Percentiles rank a stretch among this genome's conserved stretches.
Evolutionary conservation across 306 rosid genomes (phyloP).

Genomic region (Cucurbita maxima): DNA sequence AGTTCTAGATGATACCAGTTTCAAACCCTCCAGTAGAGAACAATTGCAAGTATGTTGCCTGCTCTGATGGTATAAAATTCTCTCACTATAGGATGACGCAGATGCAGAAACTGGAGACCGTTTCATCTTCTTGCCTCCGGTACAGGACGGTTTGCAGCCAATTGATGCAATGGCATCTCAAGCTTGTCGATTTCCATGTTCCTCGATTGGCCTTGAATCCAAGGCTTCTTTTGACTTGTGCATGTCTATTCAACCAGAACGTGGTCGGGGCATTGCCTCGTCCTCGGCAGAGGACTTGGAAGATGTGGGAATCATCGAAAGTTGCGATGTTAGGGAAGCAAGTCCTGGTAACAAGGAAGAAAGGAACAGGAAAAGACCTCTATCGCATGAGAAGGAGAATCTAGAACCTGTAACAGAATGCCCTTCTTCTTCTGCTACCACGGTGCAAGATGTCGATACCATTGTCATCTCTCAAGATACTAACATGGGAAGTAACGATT

Average conservation of each 20-base stretch:
- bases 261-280: slow-evolving; percentile 12
- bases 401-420: slow-evolving; percentile 6
- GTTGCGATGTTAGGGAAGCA: slow-evolving; percentile 20
- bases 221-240: slow-evolving; percentile 22
- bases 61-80: not conserved
- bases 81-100: slow-evolving; percentile 37
- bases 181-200: slow-evolving; percentile 29
- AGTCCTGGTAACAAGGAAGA: slow-evolving; percentile 25
- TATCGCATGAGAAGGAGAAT: slow-evolving; percentile 18
- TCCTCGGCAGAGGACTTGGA: slow-evolving; percentile 31
- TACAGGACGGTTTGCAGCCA: slow-evolving; percentile 37
- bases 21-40: not conserved
- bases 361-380: slow-evolving; percentile 9
- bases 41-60: not conserved
- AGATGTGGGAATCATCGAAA: slow-evolving; percentile 29
- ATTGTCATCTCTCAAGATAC: slow-evolving; percentile 17
- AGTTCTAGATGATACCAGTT: not conserved
- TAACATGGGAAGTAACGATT: slow-evolving; percentile 6
- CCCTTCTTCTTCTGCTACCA: slow-evolving; percentile 14
- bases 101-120: slow-evolving; percentile 48
- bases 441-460: not conserved
- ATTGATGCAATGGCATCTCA: slow-evolving; percentile 38
- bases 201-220: slow-evolving; percentile 23
- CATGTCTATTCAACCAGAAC: slow-evolving; percentile 22
- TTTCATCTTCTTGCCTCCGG: slow-evolving; percentile 30